Evolutionary conservation across 2,329 filamentous ascomycete species (phyloP).

Genomic region (Arthrobotrys musiformis): DNA sequence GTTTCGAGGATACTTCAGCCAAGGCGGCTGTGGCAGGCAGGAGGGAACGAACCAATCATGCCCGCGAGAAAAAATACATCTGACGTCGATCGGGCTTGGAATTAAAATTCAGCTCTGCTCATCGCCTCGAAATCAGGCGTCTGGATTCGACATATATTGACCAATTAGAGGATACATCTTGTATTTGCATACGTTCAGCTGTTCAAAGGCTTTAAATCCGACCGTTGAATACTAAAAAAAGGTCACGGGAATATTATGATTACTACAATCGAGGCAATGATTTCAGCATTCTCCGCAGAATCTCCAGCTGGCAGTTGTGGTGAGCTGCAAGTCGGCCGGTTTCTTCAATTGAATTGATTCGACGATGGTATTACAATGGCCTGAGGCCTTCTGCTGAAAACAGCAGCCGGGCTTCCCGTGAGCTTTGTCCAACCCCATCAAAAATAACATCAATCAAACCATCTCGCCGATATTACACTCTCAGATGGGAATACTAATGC

Average conservation of each 20-base stretch:
- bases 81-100: slow-evolving; percentile 4
- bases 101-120: slow-evolving; percentile 16
- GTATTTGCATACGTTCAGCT: not conserved
- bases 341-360: too few relatives aligned
- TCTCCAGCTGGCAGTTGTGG: too few relatives aligned
- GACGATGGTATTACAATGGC: too few relatives aligned
- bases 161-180: not conserved
- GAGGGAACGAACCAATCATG: slow-evolving; percentile 22
- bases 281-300: too few relatives aligned
- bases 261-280: too few relatives aligned
- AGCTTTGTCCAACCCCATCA: not conserved
- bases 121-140: not conserved
- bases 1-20: slow-evolving; percentile 9
- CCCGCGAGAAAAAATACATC: not conserved
- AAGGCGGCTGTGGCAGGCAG: slow-evolving; percentile 20
- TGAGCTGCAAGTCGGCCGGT: too few relatives aligned
- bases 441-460: too few relatives aligned
- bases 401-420: not conserved
- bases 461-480: not conserved
- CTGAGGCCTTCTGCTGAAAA: not conserved
- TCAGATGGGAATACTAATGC: too few relatives aligned
- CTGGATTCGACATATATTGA: not conserved
- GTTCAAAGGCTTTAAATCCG: not conserved
- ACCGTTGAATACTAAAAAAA: not conserved
- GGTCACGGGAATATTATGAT: too few relatives aligned